phyloP scores from a whole-genome alignment of 2,329 filamentous ascomycete species.

The Macrophomina pseudophaseolina region DNA sequence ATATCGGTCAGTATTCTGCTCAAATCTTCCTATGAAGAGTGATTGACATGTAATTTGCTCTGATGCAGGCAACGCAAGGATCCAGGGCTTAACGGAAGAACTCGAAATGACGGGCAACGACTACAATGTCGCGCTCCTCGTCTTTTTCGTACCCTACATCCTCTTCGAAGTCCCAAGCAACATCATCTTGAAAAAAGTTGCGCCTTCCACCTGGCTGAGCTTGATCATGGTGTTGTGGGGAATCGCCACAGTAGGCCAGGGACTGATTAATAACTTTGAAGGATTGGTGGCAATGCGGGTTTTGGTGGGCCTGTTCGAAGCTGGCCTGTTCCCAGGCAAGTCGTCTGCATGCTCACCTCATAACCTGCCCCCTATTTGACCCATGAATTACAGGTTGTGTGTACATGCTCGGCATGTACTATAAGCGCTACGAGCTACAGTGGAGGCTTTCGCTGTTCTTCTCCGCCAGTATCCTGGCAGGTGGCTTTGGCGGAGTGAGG shows the following conservation, averaged over 20 bases:
- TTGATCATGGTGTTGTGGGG: conserved; percentile 53
- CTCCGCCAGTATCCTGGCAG: conserved; percentile 47
- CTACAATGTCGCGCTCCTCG: conserved; percentile 65
- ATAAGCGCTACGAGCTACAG: conserved; percentile 51
- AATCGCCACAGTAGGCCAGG: conserved; percentile 50
- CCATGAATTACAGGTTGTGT: conserved; percentile 7
- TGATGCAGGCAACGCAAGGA: conserved; percentile 47
- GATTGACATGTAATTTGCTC: not conserved
- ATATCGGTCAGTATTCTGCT: conserved; percentile 38
- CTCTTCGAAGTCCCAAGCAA: conserved; percentile 56
- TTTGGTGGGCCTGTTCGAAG: conserved; percentile 43
- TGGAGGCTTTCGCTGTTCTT: conserved; percentile 50
- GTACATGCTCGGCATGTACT: conserved; percentile 45
- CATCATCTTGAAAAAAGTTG: conserved; percentile 61
- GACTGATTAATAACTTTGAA: conserved; percentile 52
- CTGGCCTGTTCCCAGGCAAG: conserved; percentile 35
- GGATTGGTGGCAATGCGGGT: conserved; percentile 56
- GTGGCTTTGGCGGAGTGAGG: conserved; percentile 47
- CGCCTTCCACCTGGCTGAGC: conserved; percentile 41
- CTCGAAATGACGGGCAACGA: conserved; percentile 55
- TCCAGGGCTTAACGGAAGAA: conserved; percentile 37
- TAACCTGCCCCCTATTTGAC: too few species aligned
- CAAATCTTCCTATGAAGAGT: not conserved
- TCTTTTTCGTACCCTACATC: conserved; percentile 62
- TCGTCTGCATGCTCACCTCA: conserved; percentile 29